These are phyloP conservation scores for Arachnopeziza araneosa DNA, from an alignment of 2,329 filamentous ascomycete species.

Conservation along the genomic window DNA sequence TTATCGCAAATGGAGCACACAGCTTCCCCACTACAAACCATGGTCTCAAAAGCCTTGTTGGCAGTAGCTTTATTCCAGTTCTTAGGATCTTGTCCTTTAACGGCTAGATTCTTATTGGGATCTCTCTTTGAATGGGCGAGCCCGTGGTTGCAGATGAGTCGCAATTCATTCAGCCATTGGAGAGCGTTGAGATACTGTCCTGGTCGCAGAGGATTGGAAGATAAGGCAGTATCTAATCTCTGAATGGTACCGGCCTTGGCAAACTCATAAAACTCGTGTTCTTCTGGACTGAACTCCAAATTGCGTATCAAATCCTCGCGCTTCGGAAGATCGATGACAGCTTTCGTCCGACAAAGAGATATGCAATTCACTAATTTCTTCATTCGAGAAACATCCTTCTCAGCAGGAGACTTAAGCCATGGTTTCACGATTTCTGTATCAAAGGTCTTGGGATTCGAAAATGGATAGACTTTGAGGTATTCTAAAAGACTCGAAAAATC, in stretches of 20 bases:
- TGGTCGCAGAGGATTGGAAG: slow-evolving; percentile 8
- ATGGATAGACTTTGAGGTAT: slow-evolving; percentile 40
- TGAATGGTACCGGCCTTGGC: slow-evolving; percentile 26
- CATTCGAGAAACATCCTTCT: background rate
- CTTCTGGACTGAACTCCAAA: slow-evolving; percentile 33
- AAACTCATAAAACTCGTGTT: slow-evolving; percentile 34
- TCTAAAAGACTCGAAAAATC: slow-evolving; percentile 40
- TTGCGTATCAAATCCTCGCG: slow-evolving; percentile 31
- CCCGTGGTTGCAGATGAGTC: slow-evolving; percentile 43
- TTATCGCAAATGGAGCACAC: slow-evolving; percentile 6
- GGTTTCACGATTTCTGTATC: slow-evolving; percentile 29
- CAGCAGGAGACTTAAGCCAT: slow-evolving; percentile 28
- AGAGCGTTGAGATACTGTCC: slow-evolving; percentile 37
- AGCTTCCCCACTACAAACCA: slow-evolving; percentile 6
- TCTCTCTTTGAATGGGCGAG: slow-evolving; percentile 34
- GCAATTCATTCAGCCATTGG: slow-evolving; percentile 40
- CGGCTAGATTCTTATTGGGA: slow-evolving; percentile 9
- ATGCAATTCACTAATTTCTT: slow-evolving; percentile 36
- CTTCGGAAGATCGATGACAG: slow-evolving; percentile 34
- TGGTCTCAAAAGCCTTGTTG: slow-evolving; percentile 29
- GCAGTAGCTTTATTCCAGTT: slow-evolving; percentile 19
- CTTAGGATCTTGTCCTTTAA: background rate
- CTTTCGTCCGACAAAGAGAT: slow-evolving; percentile 36
- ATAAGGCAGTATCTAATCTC: slow-evolving; percentile 33
- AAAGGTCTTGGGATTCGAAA: slow-evolving; percentile 34